Conservation (phyloP, 805 yeast species). For the Ogataea trehaloabstinens region DNA sequence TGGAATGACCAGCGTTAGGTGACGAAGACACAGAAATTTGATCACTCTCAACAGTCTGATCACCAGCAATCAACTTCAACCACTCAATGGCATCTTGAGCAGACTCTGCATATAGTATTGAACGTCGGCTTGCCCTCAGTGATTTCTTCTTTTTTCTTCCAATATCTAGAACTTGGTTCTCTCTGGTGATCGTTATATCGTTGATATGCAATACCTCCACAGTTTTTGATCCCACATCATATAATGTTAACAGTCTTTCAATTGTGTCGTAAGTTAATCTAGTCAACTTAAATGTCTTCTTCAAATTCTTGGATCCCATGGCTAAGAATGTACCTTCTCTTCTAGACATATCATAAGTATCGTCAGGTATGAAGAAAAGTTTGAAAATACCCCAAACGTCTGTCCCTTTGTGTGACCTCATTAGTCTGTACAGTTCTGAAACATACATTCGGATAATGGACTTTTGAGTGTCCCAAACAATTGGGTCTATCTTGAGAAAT, state of each 20-base stretch:
- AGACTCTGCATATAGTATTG: constrained; percentile 72
- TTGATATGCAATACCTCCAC: constrained; percentile 21
- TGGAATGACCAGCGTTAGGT: constrained; percentile 10
- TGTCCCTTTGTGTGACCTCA: constrained; percentile 20
- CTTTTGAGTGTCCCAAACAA: constrained; percentile 33
- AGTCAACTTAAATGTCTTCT: constrained; percentile 21
- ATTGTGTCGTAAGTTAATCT: constrained; percentile 21
- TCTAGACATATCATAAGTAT: constrained; percentile 22
- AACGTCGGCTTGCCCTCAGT: constrained; percentile 29
- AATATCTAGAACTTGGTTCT: constrained; percentile 25
- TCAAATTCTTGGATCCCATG: constrained; percentile 23
- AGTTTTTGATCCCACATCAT: constrained; percentile 20
- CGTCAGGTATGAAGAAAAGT: constrained; percentile 29
- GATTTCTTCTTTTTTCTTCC: constrained; percentile 31
- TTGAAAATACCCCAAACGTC: constrained; percentile 25
- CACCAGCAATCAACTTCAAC: constrained; percentile 17
- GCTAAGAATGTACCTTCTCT: constrained; percentile 26
- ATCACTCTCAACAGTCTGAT: constrained; percentile 12
- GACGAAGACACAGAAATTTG: constrained; percentile 17
- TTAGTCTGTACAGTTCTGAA: constrained; percentile 26
- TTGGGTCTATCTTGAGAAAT: constrained; percentile 28
- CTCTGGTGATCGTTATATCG: constrained; percentile 23
- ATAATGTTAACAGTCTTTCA: constrained; percentile 20
- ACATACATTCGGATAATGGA: constrained; percentile 30
- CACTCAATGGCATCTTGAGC: constrained; percentile 51